A percentile compares a stretch with the other conserved stretches of the same genome.
Evolutionary conservation across 1,139 yeast species (phyloP).

Genomic region (Arxiozyma heterogenica): DNA sequence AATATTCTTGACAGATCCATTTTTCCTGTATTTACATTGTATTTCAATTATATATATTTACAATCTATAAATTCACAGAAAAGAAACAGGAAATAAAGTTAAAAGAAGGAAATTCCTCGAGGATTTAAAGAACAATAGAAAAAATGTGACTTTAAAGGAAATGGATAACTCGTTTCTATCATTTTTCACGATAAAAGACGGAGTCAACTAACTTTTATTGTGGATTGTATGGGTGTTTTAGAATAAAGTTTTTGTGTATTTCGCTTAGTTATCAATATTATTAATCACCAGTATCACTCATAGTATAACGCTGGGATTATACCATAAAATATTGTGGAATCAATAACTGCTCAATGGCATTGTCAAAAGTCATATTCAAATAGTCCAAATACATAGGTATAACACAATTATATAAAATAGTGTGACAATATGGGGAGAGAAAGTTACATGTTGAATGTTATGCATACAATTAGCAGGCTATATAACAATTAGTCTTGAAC

Average conservation of each 20-base stretch:
- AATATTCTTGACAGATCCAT: too few relatives aligned
- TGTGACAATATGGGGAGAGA: background rate
- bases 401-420: too few relatives aligned
- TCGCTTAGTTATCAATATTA: background rate
- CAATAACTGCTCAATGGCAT: background rate
- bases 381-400: background rate
- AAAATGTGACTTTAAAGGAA: background rate
- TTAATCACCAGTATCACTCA: background rate
- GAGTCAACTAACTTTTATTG: background rate
- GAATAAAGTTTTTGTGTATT: background rate
- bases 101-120: background rate
- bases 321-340: background rate
- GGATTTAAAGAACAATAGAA: background rate
- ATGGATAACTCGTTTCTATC: too few relatives aligned
- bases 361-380: too few relatives aligned
- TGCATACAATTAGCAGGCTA: background rate
- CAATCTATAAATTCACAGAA: background rate
- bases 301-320: too few relatives aligned
- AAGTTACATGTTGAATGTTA: conserved; percentile 7
- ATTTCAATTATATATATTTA: too few relatives aligned
- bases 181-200: background rate
- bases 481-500: conserved; percentile 12
- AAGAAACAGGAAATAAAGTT: too few relatives aligned
- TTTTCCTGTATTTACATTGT: too few relatives aligned
- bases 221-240: background rate